Conservation (phyloP, 2,329 filamentous ascomycete genomes). For the Colletotrichum navitas region DNA sequence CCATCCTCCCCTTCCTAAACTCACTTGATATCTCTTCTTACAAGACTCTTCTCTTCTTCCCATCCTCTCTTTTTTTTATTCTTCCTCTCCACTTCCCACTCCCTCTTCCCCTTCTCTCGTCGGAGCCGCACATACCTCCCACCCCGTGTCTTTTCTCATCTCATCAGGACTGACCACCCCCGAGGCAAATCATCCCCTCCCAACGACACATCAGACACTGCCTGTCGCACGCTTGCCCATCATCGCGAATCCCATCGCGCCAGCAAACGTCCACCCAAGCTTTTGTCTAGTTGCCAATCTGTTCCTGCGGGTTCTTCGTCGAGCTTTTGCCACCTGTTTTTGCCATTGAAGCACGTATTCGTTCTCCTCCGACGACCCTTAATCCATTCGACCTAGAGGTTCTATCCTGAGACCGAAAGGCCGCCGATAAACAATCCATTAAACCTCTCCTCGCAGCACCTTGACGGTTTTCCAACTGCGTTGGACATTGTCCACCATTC, state of each 20-base stretch:
- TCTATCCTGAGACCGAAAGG: conserved; percentile 35
- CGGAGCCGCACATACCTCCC: conserved; percentile 44
- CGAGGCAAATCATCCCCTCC: conserved; percentile 45
- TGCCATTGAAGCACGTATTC: conserved; percentile 45
- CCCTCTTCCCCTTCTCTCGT: conserved; percentile 48
- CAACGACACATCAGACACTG: conserved; percentile 47
- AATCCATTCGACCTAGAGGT: conserved; percentile 56
- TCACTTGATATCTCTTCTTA: conserved; percentile 54
- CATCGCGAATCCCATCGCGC: conserved; percentile 42
- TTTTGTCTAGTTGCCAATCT: conserved; percentile 50
- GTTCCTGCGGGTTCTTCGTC: conserved; percentile 47
- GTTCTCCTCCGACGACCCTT: conserved; percentile 57
- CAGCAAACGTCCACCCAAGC: conserved; percentile 5
- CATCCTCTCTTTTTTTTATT: conserved; percentile 51
- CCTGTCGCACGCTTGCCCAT: conserved; percentile 47
- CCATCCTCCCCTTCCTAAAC: conserved; percentile 54
- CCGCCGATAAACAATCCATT: conserved; percentile 40
- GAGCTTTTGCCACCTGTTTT: conserved; percentile 46
- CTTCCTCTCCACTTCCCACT: conserved; percentile 46
- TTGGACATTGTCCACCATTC: conserved; percentile 54
- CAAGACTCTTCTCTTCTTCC: conserved; percentile 56
- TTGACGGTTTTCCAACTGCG: conserved; percentile 56
- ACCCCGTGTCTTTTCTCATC: conserved; percentile 41
- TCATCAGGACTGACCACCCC: conserved; percentile 46
- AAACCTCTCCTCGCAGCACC: conserved; percentile 50